Evolutionary conservation across 352 stramenopile genomes (phyloP).

Genomic region (Blastocystis sp.): DNA sequence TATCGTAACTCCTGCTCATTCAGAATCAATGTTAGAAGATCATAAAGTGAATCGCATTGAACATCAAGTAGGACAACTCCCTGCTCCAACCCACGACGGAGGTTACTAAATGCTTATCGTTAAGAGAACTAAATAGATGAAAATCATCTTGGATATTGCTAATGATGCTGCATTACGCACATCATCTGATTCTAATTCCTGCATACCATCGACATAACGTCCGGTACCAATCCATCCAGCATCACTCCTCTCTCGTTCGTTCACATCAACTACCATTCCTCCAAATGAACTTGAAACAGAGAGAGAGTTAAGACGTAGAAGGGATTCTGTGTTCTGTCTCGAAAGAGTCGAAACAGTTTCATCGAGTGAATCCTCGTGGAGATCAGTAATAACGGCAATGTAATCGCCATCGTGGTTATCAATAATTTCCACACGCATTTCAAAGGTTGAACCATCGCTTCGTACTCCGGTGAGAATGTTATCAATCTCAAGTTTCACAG

Average conservation of each 20-base stretch:
- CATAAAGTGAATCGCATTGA: not conserved
- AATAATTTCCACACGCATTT: not conserved
- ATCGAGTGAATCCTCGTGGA: not conserved
- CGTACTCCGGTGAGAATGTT: conserved; percentile 74
- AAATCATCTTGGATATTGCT: conserved; percentile 46
- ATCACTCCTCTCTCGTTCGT: conserved; percentile 2
- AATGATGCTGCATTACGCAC: not conserved
- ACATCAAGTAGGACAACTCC: conserved; percentile 16
- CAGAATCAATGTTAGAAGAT: not conserved
- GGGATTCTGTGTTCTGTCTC: not conserved
- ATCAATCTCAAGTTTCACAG: not conserved
- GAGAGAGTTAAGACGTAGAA: not conserved
- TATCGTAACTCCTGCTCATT: conserved; percentile 3
- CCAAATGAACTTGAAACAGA: conserved; percentile 3
- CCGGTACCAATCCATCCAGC: not conserved
- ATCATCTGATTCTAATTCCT: not conserved
- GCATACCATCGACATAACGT: not conserved
- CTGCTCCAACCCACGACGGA: not conserved
- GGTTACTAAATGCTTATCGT: not conserved
- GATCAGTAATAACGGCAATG: not conserved
- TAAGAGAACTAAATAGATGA: too few relatives aligned
- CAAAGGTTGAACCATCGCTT: not conserved
- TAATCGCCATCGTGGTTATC: not conserved
- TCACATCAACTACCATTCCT: conserved; percentile 30
- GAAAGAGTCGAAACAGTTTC: not conserved